Evolutionary conservation across 202 grass and related monocot species (phyloP).

Genomic region (Hordeum pubiflorum): DNA sequence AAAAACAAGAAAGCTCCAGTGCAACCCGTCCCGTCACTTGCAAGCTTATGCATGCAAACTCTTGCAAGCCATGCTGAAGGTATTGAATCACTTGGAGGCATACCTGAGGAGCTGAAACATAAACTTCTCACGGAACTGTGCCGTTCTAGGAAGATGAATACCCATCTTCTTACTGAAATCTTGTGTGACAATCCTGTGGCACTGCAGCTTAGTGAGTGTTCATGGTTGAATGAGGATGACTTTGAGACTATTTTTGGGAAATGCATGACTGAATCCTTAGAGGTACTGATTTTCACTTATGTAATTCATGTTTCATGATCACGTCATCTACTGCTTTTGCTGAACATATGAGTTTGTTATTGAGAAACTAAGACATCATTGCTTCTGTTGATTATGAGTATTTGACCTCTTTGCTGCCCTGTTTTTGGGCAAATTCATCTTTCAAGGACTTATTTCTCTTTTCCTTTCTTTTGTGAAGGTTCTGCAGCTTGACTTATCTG

Average conservation of each 20-base stretch:
- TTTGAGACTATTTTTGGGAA: constrained; percentile 55
- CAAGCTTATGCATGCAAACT: constrained; percentile 49
- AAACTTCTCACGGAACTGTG: constrained; percentile 54
- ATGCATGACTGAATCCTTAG: constrained; percentile 46
- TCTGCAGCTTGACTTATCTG: constrained; percentile 70
- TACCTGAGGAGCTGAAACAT: constrained; percentile 66
- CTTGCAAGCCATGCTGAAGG: constrained; percentile 58
- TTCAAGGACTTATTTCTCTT: neutral
- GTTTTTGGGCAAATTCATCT: neutral
- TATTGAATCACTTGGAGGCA: constrained; percentile 75
- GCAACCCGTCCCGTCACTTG: constrained; percentile 39
- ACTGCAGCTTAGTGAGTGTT: constrained; percentile 70
- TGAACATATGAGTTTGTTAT: neutral
- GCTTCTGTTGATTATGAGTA: neutral
- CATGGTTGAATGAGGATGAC: constrained; percentile 67
- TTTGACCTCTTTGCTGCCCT: constrained; percentile 21
- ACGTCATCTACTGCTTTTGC: neutral
- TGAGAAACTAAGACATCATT: neutral
- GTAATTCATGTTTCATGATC: constrained; percentile 2
- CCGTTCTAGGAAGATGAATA: constrained; percentile 72
- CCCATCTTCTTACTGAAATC: constrained; percentile 52
- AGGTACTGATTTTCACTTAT: constrained; percentile 35
- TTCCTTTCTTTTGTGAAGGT: constrained; percentile 42
- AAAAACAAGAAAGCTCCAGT: constrained; percentile 20
- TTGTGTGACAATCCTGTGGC: constrained; percentile 39